Conservation (phyloP, 2,329 filamentous ascomycete species). For the Nothophaeocryptopus gaeumannii region DNA sequence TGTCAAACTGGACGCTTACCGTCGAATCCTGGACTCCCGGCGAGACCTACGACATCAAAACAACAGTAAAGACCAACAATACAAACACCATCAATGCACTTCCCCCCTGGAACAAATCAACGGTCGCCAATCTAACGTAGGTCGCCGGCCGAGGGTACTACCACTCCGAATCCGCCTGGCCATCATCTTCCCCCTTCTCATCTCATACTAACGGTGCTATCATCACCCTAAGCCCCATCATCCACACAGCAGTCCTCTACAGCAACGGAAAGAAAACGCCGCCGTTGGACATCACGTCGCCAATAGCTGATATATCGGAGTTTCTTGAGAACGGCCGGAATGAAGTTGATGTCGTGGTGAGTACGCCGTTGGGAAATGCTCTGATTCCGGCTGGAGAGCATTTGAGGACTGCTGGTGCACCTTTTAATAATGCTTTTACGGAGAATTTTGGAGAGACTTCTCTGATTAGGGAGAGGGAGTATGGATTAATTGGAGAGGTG, state of each 20-base stretch:
- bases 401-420: neutral
- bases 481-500: constrained; percentile 9
- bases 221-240: constrained; percentile 7
- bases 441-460: neutral
- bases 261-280: constrained; percentile 7
- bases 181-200: neutral
- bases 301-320: constrained; percentile 5
- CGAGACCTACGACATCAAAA: constrained; percentile 7
- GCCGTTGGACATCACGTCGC: constrained; percentile 10
- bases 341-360: constrained; percentile 9
- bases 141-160: constrained; percentile 13
- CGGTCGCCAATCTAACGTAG: constrained; percentile 4
- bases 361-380: constrained; percentile 11
- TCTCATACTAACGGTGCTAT: neutral
- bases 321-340: constrained; percentile 5
- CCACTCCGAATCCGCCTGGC: constrained; percentile 4
- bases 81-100: constrained; percentile 5
- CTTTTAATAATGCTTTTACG: neutral
- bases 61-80: constrained; percentile 6
- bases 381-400: constrained; percentile 5
- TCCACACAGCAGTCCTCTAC: constrained; percentile 11
- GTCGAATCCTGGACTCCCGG: constrained; percentile 11
- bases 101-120: constrained; percentile 7
- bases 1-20: constrained; percentile 11
- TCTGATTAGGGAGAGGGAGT: neutral